Evolutionary conservation across 148 eudicot species (phyloP), one percentile per base, ranked within the genome.

Genomic region (Cornus florida): DNA sequence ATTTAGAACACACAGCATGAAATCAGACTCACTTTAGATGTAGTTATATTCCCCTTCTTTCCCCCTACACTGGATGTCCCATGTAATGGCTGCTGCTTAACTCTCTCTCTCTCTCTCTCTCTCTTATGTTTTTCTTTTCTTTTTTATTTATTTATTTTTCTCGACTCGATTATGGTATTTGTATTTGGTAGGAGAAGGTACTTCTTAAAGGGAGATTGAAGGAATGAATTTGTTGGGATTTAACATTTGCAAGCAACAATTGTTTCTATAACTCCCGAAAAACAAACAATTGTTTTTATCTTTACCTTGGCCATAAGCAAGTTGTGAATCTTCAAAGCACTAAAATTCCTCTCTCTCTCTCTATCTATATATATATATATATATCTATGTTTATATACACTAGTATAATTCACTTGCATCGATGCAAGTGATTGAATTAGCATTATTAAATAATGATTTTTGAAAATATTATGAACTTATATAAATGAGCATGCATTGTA

Each of bases 1-100:
- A 72, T n/a, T 70, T 79, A 79, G 76, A 74, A 64, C 53, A 33
- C 71, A 67, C 75, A 32, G 22, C 71, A 7, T 72, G 72, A 38
- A 43, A n/a, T 31, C 16, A 24, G 16, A 4, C 39, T 62, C 19
- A 5, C 5, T 64, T 62, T 6, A 16, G 17, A 11, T 35, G 76
- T 66, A 67, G 71, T 78, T 71, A 60, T 78, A 33, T 46, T 6
- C 50, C 50, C 20, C 24, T 5, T 14, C 23, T 39, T 39, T 23
- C 31, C 31, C 69, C 33, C 77, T 20, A n/a, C 39, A 53, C 10
- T 73, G 62, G 46, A 53, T 79, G 5, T 64, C 59, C 71, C 38
- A 43, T 75, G 41, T 66, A 76, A 43, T 67, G 70, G 4, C 60
- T 32, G 20, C 41, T 46, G 22, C 23, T 62, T 57, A 57, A n/a